These are phyloP conservation scores for Raphanus hybrid DNA, from an alignment of 441 rosid genomes.

Conservation along the genomic window DNA sequence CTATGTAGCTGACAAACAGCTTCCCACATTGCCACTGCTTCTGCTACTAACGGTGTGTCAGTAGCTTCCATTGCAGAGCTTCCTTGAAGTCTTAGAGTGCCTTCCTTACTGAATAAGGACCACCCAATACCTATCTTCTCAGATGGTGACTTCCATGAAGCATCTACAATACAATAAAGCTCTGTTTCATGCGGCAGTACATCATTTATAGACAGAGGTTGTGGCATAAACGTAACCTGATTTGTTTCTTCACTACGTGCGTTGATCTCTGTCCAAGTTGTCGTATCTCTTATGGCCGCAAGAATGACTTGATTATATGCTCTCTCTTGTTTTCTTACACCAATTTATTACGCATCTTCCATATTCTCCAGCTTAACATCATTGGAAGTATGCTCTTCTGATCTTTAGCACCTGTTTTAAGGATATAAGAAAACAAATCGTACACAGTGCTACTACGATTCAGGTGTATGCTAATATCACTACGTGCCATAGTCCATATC, in stretches of 20 bases:
- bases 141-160: background rate
- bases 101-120: background rate
- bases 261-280: background rate
- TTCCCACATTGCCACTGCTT: background rate
- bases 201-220: background rate
- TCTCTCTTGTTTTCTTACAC: too few relatives aligned
- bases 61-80: background rate
- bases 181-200: background rate
- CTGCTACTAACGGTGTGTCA: background rate
- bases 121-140: background rate
- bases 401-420: background rate
- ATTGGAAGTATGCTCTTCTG: background rate
- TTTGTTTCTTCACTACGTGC: background rate
- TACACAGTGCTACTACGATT: background rate
- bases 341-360: background rate
- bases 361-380: background rate
- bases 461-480: background rate
- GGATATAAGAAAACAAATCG: background rate
- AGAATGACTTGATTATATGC: background rate
- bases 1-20: background rate
- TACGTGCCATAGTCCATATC: background rate
- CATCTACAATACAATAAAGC: background rate
- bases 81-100: background rate
- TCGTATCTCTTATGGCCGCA: background rate
- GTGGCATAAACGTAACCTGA: too few relatives aligned